Evolutionary conservation across 2,329 filamentous ascomycete species (phyloP).

Genomic region (Beauveria rudraprayagi): DNA sequence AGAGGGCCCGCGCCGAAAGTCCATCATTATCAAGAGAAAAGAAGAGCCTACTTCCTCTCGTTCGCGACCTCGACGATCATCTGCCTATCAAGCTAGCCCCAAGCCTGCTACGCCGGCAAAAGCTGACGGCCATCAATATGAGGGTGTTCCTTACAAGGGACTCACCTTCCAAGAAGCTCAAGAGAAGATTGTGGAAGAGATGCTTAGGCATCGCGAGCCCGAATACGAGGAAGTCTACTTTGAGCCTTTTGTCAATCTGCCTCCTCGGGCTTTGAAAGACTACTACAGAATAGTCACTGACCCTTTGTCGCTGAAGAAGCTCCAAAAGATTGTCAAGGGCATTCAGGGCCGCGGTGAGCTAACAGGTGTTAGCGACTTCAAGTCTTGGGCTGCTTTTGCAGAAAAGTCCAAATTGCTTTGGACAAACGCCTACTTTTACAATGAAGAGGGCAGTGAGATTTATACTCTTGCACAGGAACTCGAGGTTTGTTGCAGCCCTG

Average conservation of each 20-base stretch:
- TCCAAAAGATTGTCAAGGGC: conserved; percentile 71
- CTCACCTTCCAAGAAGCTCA: conserved; percentile 78
- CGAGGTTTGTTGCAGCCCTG: conserved; percentile 47
- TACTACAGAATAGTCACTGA: conserved; percentile 81
- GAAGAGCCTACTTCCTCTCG: conserved; percentile 18
- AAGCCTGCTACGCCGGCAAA: conserved; percentile 32
- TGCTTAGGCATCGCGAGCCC: conserved; percentile 61
- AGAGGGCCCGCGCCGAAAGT: conserved; percentile 16
- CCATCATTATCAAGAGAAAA: conserved; percentile 31
- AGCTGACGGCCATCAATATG: conserved; percentile 42
- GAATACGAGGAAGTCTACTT: conserved; percentile 63
- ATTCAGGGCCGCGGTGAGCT: conserved; percentile 59
- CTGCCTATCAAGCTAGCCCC: conserved; percentile 25
- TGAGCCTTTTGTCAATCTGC: conserved; percentile 69
- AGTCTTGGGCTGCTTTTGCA: conserved; percentile 75
- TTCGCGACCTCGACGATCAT: conserved; percentile 27
- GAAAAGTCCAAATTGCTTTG: conserved; percentile 74
- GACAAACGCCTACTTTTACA: conserved; percentile 83
- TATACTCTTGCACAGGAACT: conserved; percentile 69
- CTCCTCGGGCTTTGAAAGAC: conserved; percentile 66
- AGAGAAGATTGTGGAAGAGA: conserved; percentile 71
- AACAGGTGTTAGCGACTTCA: conserved; percentile 60
- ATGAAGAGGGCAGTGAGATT: conserved; percentile 85
- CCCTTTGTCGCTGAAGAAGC: conserved; percentile 67
- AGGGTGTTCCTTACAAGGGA: conserved; percentile 56